Conservation (phyloP, 345 rosid genomes). For the Citrus inodora region DNA sequence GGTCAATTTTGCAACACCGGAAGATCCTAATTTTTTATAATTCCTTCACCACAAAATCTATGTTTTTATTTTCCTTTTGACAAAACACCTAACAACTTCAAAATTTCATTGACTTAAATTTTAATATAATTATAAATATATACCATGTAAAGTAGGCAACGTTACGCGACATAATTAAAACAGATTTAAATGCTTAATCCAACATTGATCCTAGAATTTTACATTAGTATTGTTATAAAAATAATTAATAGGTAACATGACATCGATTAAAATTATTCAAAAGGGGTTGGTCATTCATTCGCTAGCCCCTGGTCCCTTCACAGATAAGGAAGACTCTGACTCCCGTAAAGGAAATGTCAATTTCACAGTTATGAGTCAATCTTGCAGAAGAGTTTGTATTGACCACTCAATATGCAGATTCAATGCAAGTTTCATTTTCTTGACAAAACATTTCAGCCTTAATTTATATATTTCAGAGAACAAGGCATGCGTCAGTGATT, state of each 20-base stretch:
- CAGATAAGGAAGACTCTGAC: background rate
- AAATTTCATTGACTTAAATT: too few relatives aligned
- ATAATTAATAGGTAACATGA: background rate
- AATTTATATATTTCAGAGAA: constrained; percentile 19
- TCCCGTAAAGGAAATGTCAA: background rate
- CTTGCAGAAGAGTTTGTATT: background rate
- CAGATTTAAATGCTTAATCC: too few relatives aligned
- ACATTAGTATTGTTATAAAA: background rate
- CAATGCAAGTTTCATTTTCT: background rate
- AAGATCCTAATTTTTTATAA: too few relatives aligned
- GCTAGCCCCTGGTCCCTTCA: background rate
- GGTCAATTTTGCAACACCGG: too few relatives aligned
- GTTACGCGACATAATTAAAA: too few relatives aligned
- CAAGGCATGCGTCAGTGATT: background rate
- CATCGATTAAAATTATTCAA: too few relatives aligned
- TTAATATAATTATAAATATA: too few relatives aligned
- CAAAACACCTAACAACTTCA: too few relatives aligned
- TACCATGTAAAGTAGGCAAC: too few relatives aligned
- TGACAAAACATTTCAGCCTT: constrained; percentile 3
- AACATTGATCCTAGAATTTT: background rate
- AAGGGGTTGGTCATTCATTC: background rate
- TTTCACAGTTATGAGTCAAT: background rate
- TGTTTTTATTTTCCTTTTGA: too few relatives aligned
- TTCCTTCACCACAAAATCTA: too few relatives aligned
- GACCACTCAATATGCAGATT: constrained; percentile 5